phyloP scores from a whole-genome alignment of 1,284 basidiomycete genomes.

The Heimioporus retisporus region DNA sequence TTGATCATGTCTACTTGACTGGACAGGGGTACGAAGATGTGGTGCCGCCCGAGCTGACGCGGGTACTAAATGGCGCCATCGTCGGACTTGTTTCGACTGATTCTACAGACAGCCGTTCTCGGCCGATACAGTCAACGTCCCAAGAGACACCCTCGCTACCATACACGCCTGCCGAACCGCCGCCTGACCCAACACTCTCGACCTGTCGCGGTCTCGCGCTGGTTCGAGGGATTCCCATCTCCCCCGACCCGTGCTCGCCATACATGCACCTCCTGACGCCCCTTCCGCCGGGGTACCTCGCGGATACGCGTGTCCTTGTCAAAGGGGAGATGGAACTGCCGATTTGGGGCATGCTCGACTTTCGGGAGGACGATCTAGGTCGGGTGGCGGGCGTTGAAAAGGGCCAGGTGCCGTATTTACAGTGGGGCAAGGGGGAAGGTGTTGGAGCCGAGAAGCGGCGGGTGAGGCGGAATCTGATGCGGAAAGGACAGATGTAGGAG shows the following conservation, averaged over 20 bases:
- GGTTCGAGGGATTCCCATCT: constrained; percentile 61
- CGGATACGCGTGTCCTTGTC: constrained; percentile 62
- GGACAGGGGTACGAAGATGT: constrained; percentile 85
- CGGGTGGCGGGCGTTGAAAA: constrained; percentile 66
- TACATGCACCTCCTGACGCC: constrained; percentile 84
- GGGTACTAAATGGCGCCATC: constrained; percentile 85
- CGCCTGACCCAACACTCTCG: constrained; percentile 67
- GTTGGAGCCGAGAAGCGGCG: constrained; percentile 77
- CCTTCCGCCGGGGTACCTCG: constrained; percentile 60
- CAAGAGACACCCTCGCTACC: constrained; percentile 44
- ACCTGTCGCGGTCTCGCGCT: constrained; percentile 78
- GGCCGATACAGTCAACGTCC: constrained; percentile 1
- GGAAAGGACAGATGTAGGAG: constrained; percentile 73
- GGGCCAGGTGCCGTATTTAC: constrained; percentile 82
- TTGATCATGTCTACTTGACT: constrained; percentile 72
- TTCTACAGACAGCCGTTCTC: not conserved
- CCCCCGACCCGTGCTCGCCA: constrained; percentile 32
- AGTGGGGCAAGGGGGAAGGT: constrained; percentile 77
- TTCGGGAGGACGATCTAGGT: constrained; percentile 54
- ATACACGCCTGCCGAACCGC: constrained; percentile 65
- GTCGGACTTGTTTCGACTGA: constrained; percentile 72
- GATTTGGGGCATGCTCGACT: constrained; percentile 89
- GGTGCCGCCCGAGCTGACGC: constrained; percentile 67
- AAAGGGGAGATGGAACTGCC: constrained; percentile 93
- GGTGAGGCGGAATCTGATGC: constrained; percentile 91